Base-by-base conservation (phyloP, 2,329 filamentous ascomycete genomes). In the Didymella arachidicola region DNA sequence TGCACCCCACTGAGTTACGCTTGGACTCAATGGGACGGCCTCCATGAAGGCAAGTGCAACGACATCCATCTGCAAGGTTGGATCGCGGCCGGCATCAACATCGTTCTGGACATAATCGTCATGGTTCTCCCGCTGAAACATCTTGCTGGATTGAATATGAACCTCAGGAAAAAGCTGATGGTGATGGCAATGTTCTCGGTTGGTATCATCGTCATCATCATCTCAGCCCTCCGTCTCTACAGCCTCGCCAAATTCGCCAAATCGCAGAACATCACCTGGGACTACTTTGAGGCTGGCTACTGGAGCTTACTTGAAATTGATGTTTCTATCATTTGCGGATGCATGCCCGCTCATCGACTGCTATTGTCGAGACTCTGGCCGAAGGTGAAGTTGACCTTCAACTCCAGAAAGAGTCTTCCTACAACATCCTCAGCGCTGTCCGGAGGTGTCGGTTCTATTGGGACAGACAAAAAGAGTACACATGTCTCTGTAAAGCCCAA, bases 1-100 rank as follows among this genome's bases (percentile, higher is more conserved):
- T 86, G 83, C 65, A 69, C 65, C 14, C 83, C 83, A 2, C 73
- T 84, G 11, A 72, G 72, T 4, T 77, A 76, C 53, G 83, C 83
- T 69, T 86, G 83, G 84, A 66, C 56, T 1, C 67, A 72, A 47
- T 73, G 68, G 74, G 70, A 69, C 46, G 59, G 62, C 29, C 62
- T 65, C 16, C 59, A 72, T 45, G 4, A 57, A 18, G 74, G 72
- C 14, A 60, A 26, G 12, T 78, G 75, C 61, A 73, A 72, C 62
- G 46, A 77, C 49, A 69, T 76, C 38, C 66, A 77, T 41, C 55
- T 72, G 0, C 72, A 75, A 56, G 67, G 65, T 3, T 77, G 67
- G 66, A 61, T 70, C 25, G 61, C 59, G 16, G 74, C 74, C 18
- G 68, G 60, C n/a, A 62, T 68, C 60, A 77, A 77, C 62, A 76